phyloP scores from a whole-genome alignment of 129 eudicot genomes.

The Chrysanthemum seticuspe region DNA sequence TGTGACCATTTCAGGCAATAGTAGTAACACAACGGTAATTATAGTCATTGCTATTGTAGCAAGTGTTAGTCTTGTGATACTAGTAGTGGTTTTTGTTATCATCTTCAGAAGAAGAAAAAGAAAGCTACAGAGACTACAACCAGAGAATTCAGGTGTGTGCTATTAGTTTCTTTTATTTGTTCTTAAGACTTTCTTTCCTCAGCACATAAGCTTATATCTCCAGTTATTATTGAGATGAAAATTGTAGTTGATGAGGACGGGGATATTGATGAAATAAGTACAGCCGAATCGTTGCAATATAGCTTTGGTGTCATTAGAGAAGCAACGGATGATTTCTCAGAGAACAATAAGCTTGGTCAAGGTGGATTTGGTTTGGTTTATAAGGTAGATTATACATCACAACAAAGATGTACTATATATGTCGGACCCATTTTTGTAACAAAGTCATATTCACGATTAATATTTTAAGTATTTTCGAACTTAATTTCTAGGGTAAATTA shows the following conservation, averaged over 20 bases:
- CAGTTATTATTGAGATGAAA: neutral
- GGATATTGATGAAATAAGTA: slow-evolving; percentile 24
- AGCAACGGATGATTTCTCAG: too few species aligned
- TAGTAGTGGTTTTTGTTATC: neutral
- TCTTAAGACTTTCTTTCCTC: too few species aligned
- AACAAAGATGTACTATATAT: neutral
- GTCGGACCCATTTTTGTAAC: neutral
- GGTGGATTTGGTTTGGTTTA: slow-evolving; percentile 58
- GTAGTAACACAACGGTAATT: slow-evolving; percentile 4
- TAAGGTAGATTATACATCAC: slow-evolving; percentile 33
- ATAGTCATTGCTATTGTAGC: slow-evolving; percentile 19
- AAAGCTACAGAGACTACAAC: neutral
- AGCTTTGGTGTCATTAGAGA: slow-evolving; percentile 25
- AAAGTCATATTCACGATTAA: too few species aligned
- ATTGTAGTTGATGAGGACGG: slow-evolving; percentile 17
- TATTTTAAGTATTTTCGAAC: neutral
- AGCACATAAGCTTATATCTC: too few species aligned
- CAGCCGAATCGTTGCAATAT: slow-evolving; percentile 45
- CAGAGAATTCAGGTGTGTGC: neutral
- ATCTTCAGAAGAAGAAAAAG: slow-evolving; percentile 24
- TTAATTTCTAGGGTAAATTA: slow-evolving; percentile 37
- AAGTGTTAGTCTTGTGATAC: neutral
- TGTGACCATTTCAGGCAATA: slow-evolving; percentile 18
- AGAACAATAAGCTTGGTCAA: too few species aligned
- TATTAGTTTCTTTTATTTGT: too few species aligned